Percentiles rank a stretch among this genome's conserved stretches.
Conservation (phyloP, 495 filamentous ascomycete genomes). For the Cercophora sp. region DNA sequence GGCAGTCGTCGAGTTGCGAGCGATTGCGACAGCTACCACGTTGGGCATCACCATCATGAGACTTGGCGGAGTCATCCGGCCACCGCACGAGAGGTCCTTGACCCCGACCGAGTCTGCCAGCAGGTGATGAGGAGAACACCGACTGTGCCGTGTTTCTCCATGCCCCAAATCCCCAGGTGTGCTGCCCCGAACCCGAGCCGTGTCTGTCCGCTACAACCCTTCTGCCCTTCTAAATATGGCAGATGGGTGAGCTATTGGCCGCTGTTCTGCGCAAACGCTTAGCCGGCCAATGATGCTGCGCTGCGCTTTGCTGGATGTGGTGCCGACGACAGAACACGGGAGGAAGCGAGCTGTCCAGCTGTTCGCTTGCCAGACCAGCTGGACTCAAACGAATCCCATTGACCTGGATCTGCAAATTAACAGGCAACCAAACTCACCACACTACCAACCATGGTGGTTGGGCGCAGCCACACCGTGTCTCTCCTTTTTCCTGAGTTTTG, state of each 20-base stretch:
- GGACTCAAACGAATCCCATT: not conserved
- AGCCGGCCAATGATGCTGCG: constrained; percentile 6
- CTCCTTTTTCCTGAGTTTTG: too few species aligned
- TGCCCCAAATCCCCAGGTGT: not conserved
- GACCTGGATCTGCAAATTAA: not conserved
- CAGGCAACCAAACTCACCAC: not conserved
- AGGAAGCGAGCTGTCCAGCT: constrained; percentile 1
- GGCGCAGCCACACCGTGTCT: too few species aligned
- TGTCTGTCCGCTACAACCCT: not conserved
- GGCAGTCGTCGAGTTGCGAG: too few species aligned
- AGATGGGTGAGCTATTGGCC: not conserved
- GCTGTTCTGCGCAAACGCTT: constrained; percentile 4
- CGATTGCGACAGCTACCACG: too few species aligned
- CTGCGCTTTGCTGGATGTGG: not conserved
- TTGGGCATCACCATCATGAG: not conserved
- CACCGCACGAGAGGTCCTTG: not conserved
- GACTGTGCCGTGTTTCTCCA: too few species aligned
- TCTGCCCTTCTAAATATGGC: not conserved
- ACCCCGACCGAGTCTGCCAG: not conserved
- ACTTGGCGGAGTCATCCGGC: not conserved
- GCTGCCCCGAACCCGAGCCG: not conserved
- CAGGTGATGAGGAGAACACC: not conserved
- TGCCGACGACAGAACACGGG: not conserved
- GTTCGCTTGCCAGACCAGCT: not conserved
- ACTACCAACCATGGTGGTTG: not conserved